These are phyloP conservation scores for Fraxinus nigra DNA, from an alignment of 305 asterid genomes.

Conservation along the genomic window DNA sequence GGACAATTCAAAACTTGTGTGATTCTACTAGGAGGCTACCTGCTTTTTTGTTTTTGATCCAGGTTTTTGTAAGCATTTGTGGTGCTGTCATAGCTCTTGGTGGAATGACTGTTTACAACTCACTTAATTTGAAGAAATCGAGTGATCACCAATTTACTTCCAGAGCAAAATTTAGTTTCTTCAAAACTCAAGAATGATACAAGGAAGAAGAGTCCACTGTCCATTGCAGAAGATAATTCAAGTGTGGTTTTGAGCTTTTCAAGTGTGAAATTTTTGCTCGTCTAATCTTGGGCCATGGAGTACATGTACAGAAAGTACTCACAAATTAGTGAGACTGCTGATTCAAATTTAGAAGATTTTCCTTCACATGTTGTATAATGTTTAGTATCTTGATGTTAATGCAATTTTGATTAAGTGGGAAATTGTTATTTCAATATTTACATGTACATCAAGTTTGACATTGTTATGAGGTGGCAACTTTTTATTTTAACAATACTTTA, in stretches of 20 bases:
- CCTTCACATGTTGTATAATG: not conserved
- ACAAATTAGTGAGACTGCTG: not conserved
- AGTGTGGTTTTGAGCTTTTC: constrained; percentile 28
- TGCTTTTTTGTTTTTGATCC: constrained; percentile 74
- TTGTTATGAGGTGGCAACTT: too few species aligned
- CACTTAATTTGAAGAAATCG: constrained; percentile 48
- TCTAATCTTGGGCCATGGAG: not conserved
- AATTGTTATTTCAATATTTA: not conserved
- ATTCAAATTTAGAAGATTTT: not conserved
- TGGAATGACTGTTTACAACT: constrained; percentile 77
- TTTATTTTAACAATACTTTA: too few species aligned
- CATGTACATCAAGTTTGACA: too few species aligned
- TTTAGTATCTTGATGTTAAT: not conserved
- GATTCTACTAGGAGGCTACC: constrained; percentile 66
- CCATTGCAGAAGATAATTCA: constrained; percentile 25
- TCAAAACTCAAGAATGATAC: constrained; percentile 38
- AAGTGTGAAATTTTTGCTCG: not conserved
- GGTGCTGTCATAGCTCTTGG: constrained; percentile 67
- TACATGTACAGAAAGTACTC: not conserved
- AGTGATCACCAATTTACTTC: constrained; percentile 37
- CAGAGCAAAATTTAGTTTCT: constrained; percentile 46
- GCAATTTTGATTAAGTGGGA: not conserved
- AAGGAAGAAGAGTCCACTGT: constrained; percentile 24
- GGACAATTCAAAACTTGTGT: constrained; percentile 89
- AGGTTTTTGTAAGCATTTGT: constrained; percentile 52